Evolutionary conservation across 148 eudicot species (phyloP).

Genomic region (Nepenthes gracilis): DNA sequence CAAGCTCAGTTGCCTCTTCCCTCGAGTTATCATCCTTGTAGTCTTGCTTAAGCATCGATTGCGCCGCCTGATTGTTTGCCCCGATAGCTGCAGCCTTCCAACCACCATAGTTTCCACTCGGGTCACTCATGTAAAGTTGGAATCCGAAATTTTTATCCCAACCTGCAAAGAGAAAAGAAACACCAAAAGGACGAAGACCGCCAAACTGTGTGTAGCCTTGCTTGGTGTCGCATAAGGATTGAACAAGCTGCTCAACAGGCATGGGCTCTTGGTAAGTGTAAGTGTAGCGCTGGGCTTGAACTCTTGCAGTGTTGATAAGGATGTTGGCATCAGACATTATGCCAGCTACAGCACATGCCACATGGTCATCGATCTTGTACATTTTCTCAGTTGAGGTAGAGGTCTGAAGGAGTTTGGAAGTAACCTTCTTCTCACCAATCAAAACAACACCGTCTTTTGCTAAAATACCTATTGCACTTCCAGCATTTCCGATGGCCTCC

Average conservation of each 20-base stretch:
- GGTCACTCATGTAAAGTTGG: constrained; percentile 88
- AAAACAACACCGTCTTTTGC: constrained; percentile 76
- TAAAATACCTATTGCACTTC: constrained; percentile 74
- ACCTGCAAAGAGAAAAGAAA: constrained; percentile 79
- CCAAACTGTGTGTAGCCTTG: constrained; percentile 96
- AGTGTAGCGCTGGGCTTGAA: constrained; percentile 81
- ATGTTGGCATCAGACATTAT: constrained; percentile 96
- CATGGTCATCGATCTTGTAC: constrained; percentile 91
- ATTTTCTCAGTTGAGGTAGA: constrained; percentile 77
- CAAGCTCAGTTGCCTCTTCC: constrained; percentile 85
- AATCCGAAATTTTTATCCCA: constrained; percentile 83
- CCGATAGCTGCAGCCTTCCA: constrained; percentile 96
- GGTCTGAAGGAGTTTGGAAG: constrained; percentile 83
- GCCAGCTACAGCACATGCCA: constrained; percentile 94
- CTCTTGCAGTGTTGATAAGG: constrained; percentile 78
- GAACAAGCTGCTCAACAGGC: constrained; percentile 93
- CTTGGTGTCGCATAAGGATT: constrained; percentile 76
- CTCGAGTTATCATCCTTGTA: constrained; percentile 82
- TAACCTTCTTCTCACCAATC: constrained; percentile 90
- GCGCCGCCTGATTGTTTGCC: constrained; percentile 89
- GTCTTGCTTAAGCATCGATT: constrained; percentile 96
- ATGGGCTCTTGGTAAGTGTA: constrained; percentile 71
- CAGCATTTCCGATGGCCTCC: constrained; percentile 96
- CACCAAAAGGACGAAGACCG: constrained; percentile 93
- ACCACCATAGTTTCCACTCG: constrained; percentile 85